Evolutionary conservation across 169 alveolate genomes (phyloP).

Genomic region (Ichthyophthirius multifiliis): DNA sequence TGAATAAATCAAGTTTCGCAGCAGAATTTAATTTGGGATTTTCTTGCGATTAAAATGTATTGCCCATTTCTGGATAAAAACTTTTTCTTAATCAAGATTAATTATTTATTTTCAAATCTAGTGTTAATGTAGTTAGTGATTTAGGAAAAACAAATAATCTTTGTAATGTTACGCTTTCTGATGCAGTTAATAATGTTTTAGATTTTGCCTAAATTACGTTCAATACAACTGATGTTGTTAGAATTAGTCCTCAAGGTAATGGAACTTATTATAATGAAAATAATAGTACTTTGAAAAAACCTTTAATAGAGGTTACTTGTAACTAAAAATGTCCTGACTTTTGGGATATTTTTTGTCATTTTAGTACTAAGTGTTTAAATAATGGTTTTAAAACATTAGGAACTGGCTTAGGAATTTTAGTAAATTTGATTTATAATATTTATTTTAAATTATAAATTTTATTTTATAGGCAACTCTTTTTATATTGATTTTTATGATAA

Average conservation of each 20-base stretch:
- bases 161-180: background rate
- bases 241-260: background rate
- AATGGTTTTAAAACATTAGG: background rate
- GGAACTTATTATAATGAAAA: background rate
- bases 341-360: background rate
- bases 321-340: background rate
- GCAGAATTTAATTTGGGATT: background rate
- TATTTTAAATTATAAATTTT: too few relatives aligned
- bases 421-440: background rate
- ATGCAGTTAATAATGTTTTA: background rate
- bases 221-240: background rate
- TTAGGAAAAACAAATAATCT: background rate
- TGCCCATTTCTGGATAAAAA: background rate
- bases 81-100: background rate
- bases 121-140: background rate
- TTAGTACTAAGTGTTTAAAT: background rate
- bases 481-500: too few relatives aligned
- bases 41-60: background rate
- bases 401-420: background rate
- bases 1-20: background rate
- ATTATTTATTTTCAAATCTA: background rate
- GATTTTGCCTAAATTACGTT: background rate
- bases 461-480: too few relatives aligned
- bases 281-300: background rate
- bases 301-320: background rate